These are phyloP conservation scores for Inonotus obliquus DNA, from an alignment of 1,284 basidiomycete genomes.

Conservation along the genomic window DNA sequence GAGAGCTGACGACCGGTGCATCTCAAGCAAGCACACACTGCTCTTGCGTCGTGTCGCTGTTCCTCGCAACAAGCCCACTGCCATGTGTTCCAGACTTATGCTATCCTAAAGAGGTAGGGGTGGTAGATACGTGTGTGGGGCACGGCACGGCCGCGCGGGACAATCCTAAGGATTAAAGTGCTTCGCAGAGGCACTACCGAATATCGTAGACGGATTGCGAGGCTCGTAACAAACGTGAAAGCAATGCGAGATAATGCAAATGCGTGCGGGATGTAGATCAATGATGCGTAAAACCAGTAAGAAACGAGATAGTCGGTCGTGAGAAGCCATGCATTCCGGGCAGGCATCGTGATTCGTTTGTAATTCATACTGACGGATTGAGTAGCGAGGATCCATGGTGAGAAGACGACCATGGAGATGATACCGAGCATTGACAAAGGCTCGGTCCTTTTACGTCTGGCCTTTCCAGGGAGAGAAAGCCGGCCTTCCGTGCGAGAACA, in stretches of 20 bases:
- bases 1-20: conserved; percentile 14
- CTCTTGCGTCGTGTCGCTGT: conserved; percentile 20
- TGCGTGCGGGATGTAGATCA: conserved; percentile 9
- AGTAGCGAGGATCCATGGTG: conserved; percentile 1
- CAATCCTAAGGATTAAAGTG: conserved; percentile 10
- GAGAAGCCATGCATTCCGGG: conserved; percentile 17
- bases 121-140: background rate
- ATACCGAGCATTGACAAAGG: conserved; percentile 5
- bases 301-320: conserved; percentile 8
- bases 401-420: conserved; percentile 1
- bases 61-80: conserved; percentile 18
- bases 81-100: conserved; percentile 16
- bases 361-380: conserved; percentile 13
- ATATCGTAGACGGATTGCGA: background rate
- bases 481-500: conserved; percentile 4
- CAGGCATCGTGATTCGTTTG: conserved; percentile 18
- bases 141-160: conserved; percentile 10
- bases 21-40: conserved; percentile 16
- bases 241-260: conserved; percentile 8
- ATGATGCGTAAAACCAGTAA: conserved; percentile 6
- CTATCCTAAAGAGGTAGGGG: conserved; percentile 1
- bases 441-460: conserved; percentile 17
- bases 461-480: conserved; percentile 12
- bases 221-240: conserved; percentile 11
- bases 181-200: conserved; percentile 15